phyloP scores from a whole-genome alignment of 257 asterid species.

The Gentiana dahurica region DNA sequence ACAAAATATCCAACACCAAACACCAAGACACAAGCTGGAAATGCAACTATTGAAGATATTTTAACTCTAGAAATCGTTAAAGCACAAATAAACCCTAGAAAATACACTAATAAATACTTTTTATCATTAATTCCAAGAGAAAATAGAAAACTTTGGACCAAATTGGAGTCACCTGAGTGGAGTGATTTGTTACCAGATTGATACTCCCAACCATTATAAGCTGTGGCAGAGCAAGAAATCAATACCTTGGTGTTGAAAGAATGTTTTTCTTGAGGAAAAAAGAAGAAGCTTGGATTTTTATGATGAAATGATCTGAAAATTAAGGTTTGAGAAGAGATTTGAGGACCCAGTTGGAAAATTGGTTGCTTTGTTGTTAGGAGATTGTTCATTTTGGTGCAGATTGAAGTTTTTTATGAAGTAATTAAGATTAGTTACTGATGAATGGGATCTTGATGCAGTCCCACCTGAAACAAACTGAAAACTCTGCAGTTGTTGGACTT shows the following conservation, averaged over 20 bases:
- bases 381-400: slow-evolving; percentile 14
- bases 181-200: slow-evolving; percentile 25
- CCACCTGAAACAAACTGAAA: too few relatives aligned
- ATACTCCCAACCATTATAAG: slow-evolving; percentile 75
- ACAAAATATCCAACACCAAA: slow-evolving; percentile 69
- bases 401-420: background rate
- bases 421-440: background rate
- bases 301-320: slow-evolving; percentile 13
- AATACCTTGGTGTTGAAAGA: slow-evolving; percentile 16
- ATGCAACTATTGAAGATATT: slow-evolving; percentile 53
- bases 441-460: too few relatives aligned
- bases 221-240: slow-evolving; percentile 27
- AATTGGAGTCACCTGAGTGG: slow-evolving; percentile 48
- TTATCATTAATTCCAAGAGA: slow-evolving; percentile 59
- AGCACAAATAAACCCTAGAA: slow-evolving; percentile 81
- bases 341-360: slow-evolving; percentile 16
- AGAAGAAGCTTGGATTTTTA: slow-evolving; percentile 18
- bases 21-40: slow-evolving; percentile 74
- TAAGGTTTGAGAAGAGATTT: slow-evolving; percentile 10
- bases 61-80: slow-evolving; percentile 67
- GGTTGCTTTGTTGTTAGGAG: slow-evolving; percentile 36
- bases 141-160: slow-evolving; percentile 31
- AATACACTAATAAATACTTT: slow-evolving; percentile 57
- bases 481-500: too few relatives aligned
- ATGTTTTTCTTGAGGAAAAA: slow-evolving; percentile 17